phyloP scores from a whole-genome alignment of 2,329 filamentous ascomycete species.

The Cadophora sp. region DNA sequence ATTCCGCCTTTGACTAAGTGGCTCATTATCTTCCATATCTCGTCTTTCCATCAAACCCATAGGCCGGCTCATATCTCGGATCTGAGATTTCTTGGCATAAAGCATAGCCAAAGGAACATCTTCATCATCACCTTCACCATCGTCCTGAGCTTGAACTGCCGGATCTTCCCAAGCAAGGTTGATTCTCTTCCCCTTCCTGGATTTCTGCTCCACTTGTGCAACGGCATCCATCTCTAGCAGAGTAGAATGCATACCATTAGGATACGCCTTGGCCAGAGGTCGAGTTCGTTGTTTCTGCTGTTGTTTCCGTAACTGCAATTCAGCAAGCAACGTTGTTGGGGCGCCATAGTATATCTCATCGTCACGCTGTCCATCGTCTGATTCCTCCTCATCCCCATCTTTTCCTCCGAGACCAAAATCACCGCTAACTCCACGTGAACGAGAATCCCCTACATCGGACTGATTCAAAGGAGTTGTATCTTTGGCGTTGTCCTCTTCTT shows the following conservation, averaged over 20 bases:
- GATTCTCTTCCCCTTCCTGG: constrained; percentile 76
- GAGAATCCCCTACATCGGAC: constrained; percentile 31
- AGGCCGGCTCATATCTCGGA: constrained; percentile 65
- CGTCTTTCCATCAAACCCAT: constrained; percentile 80
- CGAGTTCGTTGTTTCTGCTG: constrained; percentile 83
- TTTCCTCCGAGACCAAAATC: constrained; percentile 28
- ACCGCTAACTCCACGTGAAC: constrained; percentile 26
- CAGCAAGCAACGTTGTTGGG: constrained; percentile 90
- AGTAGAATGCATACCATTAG: constrained; percentile 88
- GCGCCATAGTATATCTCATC: constrained; percentile 67
- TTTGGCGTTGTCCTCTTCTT: constrained; percentile 36
- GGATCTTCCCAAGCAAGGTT: constrained; percentile 91
- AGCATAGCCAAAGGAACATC: constrained; percentile 89
- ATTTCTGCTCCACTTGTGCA: constrained; percentile 80
- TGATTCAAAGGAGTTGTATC: constrained; percentile 35
- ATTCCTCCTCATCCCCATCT: constrained; percentile 50
- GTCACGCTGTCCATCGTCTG: constrained; percentile 51
- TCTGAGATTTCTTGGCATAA: constrained; percentile 59
- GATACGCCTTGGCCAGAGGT: constrained; percentile 65
- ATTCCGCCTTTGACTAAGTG: constrained; percentile 50
- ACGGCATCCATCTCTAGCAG: constrained; percentile 90
- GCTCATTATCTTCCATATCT: constrained; percentile 91
- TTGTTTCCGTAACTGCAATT: constrained; percentile 88
- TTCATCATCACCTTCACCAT: constrained; percentile 70
- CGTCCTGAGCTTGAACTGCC: constrained; percentile 52